Evolutionary conservation across 495 filamentous ascomycete genomes (phyloP).

Genomic region (Cercophora samala): DNA sequence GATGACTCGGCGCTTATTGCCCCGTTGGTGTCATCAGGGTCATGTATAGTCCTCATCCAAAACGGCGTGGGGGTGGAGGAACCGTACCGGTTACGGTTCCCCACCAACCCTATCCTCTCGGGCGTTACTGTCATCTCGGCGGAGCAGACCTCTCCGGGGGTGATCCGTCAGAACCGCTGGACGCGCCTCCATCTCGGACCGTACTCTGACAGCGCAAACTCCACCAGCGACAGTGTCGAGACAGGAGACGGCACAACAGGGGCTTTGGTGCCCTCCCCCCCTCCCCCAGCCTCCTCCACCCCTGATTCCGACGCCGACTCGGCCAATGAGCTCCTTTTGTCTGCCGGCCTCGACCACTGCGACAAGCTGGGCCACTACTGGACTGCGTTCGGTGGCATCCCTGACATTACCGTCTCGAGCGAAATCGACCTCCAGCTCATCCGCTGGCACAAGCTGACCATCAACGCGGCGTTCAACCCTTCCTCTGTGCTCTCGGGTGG

Average conservation of each 20-base stretch:
- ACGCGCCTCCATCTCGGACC: conserved; percentile 57
- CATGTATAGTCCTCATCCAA: conserved; percentile 61
- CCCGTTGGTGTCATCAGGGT: conserved; percentile 47
- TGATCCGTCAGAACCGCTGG: conserved; percentile 59
- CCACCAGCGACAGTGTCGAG: not conserved
- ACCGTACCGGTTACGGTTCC: conserved; percentile 56
- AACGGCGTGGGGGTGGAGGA: conserved; percentile 70
- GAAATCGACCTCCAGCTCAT: conserved; percentile 55
- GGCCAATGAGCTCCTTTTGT: not conserved
- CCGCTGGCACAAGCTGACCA: conserved; percentile 63
- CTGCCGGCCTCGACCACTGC: conserved; percentile 25
- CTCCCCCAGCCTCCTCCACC: conserved; percentile 25
- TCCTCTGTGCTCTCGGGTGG: conserved; percentile 57
- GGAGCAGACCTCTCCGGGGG: conserved; percentile 48
- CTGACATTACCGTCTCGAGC: conserved; percentile 48
- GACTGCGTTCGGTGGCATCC: conserved; percentile 46
- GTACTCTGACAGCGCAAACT: conserved; percentile 38
- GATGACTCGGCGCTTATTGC: conserved; percentile 49
- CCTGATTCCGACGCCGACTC: conserved; percentile 23
- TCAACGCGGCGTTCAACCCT: conserved; percentile 64
- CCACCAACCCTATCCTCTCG: conserved; percentile 53
- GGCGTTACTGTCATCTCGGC: conserved; percentile 58
- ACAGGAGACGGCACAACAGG: conserved; percentile 21
- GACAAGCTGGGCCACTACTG: conserved; percentile 37
- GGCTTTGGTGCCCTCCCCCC: conserved; percentile 6